Base-by-base conservation (phyloP, 345 rosid species). In the Microcos paniculata region DNA sequence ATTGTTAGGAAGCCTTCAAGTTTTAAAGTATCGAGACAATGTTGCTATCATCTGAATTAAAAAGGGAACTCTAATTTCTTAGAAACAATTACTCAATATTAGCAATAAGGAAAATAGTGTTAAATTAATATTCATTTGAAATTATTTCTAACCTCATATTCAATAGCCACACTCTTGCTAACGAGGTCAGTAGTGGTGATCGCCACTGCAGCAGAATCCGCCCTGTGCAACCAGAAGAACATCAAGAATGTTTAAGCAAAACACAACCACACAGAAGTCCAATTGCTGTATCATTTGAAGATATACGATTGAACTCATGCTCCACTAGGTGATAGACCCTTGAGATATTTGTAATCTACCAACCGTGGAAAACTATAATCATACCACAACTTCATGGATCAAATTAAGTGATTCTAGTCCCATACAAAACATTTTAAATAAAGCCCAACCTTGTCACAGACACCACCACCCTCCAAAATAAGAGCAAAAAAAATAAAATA, bases 151-250 rank as follows among this genome's bases (percentile, higher is more conserved):
- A 91, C 99, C 90, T 85, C 81, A 65, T 89, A 85, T 77, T 91
- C 96, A 82, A 96, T 71, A 33, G 99, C 99, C 66, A 92, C 98
- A 62, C 99, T 96, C 90, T 96, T 96, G 85, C 96, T 96, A 45
- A 92, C 96, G 70, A 96, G 94, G 84, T 96, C 99, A 1, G 98
- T 96, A 33, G 99, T 93, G 4, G 98, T 93, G 82, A 96, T 92
- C 48, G 99, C 98, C 81, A 93, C 90, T 49, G 99, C 99, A 64
- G 98, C 98, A 51, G 96, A 87, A 85, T 87, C 91, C 80, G 94
- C 97, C 87, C 99, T 93, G 96, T 82, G 85, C 51, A 80, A 56
- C 77, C 45, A 67, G 57, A 19, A 75, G 30, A 70, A 63, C 33
- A 79, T 63, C 59, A 56, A 71, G 51, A 49, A 69, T 63, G 76